Conservation (phyloP, 1,284 basidiomycete species). For the Phellinidium pouzarii region DNA sequence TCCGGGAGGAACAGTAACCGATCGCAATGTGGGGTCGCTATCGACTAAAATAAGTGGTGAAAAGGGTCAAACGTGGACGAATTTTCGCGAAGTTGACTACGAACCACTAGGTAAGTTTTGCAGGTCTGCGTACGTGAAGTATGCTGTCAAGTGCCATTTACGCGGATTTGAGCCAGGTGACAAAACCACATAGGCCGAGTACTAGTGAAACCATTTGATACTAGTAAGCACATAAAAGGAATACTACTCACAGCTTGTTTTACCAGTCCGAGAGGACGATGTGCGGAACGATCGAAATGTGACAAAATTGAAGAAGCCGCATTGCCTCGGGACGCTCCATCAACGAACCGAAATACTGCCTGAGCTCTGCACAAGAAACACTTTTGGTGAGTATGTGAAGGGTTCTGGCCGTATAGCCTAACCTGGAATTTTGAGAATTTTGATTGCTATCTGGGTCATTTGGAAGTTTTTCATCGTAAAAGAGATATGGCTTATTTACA, state of each 20-base stretch:
- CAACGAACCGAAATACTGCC: constrained; percentile 49
- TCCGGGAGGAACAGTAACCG: constrained; percentile 46
- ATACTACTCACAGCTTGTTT: constrained; percentile 39
- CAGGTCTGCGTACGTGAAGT: constrained; percentile 57
- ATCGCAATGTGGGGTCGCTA: constrained; percentile 43
- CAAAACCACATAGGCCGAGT: constrained; percentile 52
- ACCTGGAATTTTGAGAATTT: constrained; percentile 35
- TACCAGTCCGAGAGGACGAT: constrained; percentile 47
- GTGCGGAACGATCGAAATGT: constrained; percentile 49
- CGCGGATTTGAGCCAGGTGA: constrained; percentile 40
- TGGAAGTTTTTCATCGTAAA: constrained; percentile 56
- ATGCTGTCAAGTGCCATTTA: constrained; percentile 59
- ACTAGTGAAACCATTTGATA: constrained; percentile 21
- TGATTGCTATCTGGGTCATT: constrained; percentile 33
- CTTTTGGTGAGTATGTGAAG: constrained; percentile 15
- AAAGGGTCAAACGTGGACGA: too few relatives aligned
- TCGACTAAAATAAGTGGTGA: too few relatives aligned
- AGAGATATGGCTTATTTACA: constrained; percentile 48
- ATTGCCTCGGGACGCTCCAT: constrained; percentile 42
- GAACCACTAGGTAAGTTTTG: constrained; percentile 50
- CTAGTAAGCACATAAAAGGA: not conserved
- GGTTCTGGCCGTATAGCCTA: constrained; percentile 19
- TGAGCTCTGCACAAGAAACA: constrained; percentile 28
- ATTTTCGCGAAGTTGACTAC: too few relatives aligned
- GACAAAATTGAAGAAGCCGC: constrained; percentile 49